These are phyloP conservation scores for Epicoccum sorghinum DNA, from an alignment of 2,329 filamentous ascomycete genomes.

Conservation along the genomic window DNA sequence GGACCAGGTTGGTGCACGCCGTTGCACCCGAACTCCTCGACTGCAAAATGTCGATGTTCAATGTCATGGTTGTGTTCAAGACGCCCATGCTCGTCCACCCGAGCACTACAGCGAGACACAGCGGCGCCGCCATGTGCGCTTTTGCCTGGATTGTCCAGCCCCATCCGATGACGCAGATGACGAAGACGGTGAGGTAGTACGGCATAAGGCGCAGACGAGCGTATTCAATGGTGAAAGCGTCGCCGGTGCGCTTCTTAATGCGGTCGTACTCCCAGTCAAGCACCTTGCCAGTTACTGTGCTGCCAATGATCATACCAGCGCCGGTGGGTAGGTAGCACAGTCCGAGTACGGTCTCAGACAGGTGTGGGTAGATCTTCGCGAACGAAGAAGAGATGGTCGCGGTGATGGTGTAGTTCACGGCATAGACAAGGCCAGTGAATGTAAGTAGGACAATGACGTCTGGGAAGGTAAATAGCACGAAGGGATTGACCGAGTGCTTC, in stretches of 20 bases:
- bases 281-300: conserved; percentile 58
- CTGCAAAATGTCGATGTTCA: conserved; percentile 39
- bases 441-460: conserved; percentile 54
- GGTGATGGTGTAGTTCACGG: conserved; percentile 41
- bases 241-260: conserved; percentile 29
- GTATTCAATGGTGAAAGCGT: conserved; percentile 36
- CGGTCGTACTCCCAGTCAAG: conserved; percentile 59
- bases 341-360: conserved; percentile 34
- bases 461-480: conserved; percentile 36
- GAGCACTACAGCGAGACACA: conserved; percentile 29
- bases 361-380: conserved; percentile 28
- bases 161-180: conserved; percentile 35
- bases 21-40: conserved; percentile 32
- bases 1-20: conserved; percentile 35
- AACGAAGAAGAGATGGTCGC: conserved; percentile 39
- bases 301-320: conserved; percentile 60
- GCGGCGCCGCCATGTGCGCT: conserved; percentile 30
- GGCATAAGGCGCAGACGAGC: conserved; percentile 37
- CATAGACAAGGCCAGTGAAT: conserved; percentile 38
- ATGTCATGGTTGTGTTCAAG: conserved; percentile 38
- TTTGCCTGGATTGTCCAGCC: conserved; percentile 32
- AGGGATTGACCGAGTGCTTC: conserved; percentile 35
- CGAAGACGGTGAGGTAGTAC: conserved; percentile 32
- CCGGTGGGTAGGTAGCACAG: conserved; percentile 61
- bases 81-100: conserved; percentile 38